These are phyloP conservation scores for Cinchona pubescens DNA, from an alignment of 257 asterid genomes.

Conservation along the genomic window DNA sequence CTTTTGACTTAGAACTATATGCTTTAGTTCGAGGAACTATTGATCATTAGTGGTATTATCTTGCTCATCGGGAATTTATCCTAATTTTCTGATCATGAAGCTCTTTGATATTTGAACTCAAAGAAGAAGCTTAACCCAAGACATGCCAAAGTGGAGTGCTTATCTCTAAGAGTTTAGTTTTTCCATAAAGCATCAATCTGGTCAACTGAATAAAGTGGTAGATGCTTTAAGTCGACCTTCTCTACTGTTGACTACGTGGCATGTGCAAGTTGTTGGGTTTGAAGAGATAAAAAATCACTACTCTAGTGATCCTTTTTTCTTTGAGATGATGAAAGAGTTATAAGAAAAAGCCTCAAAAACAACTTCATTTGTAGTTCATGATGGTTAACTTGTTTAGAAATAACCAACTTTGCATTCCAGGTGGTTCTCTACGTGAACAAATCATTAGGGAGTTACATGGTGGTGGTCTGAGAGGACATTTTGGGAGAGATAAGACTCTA, in stretches of 20 bases:
- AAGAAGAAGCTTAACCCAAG: not conserved
- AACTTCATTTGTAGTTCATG: not conserved
- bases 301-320: not conserved
- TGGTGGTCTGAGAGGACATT: not conserved
- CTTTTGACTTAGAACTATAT: conserved; percentile 1
- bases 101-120: not conserved
- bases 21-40: not conserved
- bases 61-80: not conserved
- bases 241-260: not conserved
- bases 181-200: not conserved
- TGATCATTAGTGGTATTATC: conserved; percentile 5
- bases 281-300: not conserved
- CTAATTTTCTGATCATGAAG: not conserved
- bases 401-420: not conserved
- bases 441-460: not conserved
- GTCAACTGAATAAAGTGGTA: not conserved
- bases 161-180: conserved; percentile 1
- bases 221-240: not conserved
- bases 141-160: not conserved
- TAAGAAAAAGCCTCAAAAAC: not conserved
- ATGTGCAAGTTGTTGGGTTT: not conserved
- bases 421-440: not conserved
- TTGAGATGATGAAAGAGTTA: no score
- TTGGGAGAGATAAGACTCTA: not conserved
- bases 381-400: not conserved